phyloP scores from a whole-genome alignment of 176 grass and related monocot genomes.

The Carex pumila region DNA sequence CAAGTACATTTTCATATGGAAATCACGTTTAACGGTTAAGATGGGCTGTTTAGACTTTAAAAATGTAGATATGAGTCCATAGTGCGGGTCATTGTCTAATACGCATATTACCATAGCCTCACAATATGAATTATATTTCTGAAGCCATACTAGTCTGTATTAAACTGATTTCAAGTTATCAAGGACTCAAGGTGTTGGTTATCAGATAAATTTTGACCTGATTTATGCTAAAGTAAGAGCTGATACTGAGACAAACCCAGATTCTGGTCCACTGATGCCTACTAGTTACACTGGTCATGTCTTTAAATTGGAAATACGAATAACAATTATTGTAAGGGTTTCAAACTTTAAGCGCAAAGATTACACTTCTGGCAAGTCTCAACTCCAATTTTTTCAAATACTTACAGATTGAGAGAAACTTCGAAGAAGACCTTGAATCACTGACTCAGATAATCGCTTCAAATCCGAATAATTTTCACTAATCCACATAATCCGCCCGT shows the following conservation, averaged over 20 bases:
- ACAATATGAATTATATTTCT: background rate
- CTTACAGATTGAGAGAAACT: conserved; percentile 71
- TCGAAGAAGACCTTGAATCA: conserved; percentile 55
- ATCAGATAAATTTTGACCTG: background rate
- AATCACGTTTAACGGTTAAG: too few species aligned
- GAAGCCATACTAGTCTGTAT: background rate
- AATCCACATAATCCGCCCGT: conserved; percentile 45
- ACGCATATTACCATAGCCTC: too few species aligned
- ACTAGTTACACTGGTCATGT: background rate
- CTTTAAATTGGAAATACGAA: background rate
- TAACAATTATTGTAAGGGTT: background rate
- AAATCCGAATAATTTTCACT: conserved; percentile 44
- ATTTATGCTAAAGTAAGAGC: background rate
- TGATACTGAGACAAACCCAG: background rate
- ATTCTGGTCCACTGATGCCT: background rate
- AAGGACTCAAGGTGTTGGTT: background rate
- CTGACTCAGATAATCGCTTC: conserved; percentile 24
- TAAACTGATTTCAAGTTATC: background rate
- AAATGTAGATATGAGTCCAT: too few species aligned
- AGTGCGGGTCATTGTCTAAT: too few species aligned
- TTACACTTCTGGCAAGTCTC: background rate
- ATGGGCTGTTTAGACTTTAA: too few species aligned
- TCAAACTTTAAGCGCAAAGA: background rate
- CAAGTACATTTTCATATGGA: too few species aligned
- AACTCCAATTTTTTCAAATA: background rate